Evolutionary conservation across 164 flowering plant genomes (phyloP).

Genomic region (Malania oleifera): DNA sequence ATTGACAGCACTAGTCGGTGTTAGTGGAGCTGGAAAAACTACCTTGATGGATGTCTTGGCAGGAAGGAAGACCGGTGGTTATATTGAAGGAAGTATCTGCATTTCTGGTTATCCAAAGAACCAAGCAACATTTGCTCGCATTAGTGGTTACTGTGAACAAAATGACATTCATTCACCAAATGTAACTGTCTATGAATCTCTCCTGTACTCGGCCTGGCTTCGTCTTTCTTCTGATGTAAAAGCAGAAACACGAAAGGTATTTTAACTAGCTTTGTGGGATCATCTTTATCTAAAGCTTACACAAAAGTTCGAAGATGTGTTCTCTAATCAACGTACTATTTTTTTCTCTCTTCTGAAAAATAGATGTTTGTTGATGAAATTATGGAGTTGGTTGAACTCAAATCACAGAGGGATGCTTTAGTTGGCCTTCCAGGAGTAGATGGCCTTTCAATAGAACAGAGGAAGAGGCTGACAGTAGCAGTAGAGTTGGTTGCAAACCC

Average conservation of each 20-base stretch:
- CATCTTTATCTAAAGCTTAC: not conserved
- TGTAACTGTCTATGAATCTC: slow-evolving; percentile 58
- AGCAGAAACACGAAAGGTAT: slow-evolving; percentile 35
- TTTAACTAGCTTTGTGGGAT: not conserved
- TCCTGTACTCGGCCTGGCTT: slow-evolving; percentile 57
- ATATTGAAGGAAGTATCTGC: not conserved
- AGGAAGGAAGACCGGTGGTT: slow-evolving; percentile 1
- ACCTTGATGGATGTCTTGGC: not conserved
- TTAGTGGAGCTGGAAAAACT: not conserved
- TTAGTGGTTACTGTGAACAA: slow-evolving; percentile 40
- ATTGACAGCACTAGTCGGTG: slow-evolving; percentile 1
- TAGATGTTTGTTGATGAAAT: slow-evolving; percentile 69
- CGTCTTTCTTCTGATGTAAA: slow-evolving; percentile 41
- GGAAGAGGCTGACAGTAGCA: slow-evolving; percentile 65
- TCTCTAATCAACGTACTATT: not conserved
- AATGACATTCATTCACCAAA: slow-evolving; percentile 50
- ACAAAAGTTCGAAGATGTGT: not conserved
- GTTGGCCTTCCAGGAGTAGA: slow-evolving; percentile 57
- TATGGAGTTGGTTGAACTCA: slow-evolving; percentile 57
- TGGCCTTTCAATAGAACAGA: slow-evolving; percentile 67
- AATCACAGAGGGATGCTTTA: slow-evolving; percentile 35
- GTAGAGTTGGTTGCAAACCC: slow-evolving; percentile 70
- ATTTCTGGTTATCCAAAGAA: slow-evolving; percentile 2
- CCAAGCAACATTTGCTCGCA: not conserved
- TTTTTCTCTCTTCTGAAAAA: not conserved